phyloP scores from a whole-genome alignment of 2,329 filamentous ascomycete genomes.

The Colletotrichum acutatum region DNA sequence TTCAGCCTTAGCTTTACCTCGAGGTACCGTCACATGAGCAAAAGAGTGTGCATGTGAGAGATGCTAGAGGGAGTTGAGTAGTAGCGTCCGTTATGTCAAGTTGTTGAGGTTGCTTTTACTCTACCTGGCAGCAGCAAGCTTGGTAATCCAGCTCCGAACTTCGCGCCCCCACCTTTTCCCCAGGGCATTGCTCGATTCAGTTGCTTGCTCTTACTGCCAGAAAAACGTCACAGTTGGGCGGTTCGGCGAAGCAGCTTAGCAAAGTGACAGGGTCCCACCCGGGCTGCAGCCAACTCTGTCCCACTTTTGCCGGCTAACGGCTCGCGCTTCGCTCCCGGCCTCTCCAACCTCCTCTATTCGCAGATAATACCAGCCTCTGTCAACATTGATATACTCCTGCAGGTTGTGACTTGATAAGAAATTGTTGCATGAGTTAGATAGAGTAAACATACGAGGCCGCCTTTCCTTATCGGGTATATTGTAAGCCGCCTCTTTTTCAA shows the following conservation, averaged over 20 bases:
- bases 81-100: not conserved
- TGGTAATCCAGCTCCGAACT: slow-evolving; percentile 24
- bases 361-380: not conserved
- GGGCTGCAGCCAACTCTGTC: not conserved
- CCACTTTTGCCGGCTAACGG: slow-evolving; percentile 13
- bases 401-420: not conserved
- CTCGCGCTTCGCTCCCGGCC: not conserved
- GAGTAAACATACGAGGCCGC: not conserved
- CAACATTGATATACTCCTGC: not conserved
- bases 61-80: not conserved
- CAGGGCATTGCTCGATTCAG: not conserved
- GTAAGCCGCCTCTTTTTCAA: not conserved
- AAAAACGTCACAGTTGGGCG: slow-evolving; percentile 7
- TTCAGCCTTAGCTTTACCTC: not conserved
- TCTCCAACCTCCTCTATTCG: not conserved
- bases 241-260: not conserved
- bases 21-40: not conserved
- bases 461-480: not conserved
- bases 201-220: not conserved
- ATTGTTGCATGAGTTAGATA: not conserved
- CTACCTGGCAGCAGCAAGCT: slow-evolving; percentile 11
- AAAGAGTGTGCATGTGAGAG: not conserved
- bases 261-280: not conserved
- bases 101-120: not conserved
- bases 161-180: not conserved